Conservation (phyloP, 345 rosid genomes). For the Lepidium aucheri region DNA sequence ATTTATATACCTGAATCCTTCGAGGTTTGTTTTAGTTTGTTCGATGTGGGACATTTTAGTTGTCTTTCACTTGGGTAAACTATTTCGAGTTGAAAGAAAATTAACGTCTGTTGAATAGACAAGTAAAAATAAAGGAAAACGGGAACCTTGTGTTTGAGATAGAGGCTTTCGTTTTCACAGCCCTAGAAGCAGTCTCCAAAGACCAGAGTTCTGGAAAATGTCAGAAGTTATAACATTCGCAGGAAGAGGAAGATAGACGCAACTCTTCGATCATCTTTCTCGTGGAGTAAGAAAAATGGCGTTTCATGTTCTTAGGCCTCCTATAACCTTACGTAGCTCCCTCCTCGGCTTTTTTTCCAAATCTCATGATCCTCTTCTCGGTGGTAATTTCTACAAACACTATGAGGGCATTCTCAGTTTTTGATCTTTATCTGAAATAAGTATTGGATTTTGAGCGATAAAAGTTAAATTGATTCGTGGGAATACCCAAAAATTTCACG, state of each 20-base stretch:
- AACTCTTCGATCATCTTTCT: background rate
- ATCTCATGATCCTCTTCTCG: slow-evolving; percentile 23
- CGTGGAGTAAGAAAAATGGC: slow-evolving; percentile 31
- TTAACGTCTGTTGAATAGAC: background rate
- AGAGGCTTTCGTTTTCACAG: background rate
- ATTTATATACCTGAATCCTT: background rate
- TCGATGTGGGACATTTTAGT: background rate
- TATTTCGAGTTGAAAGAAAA: no score
- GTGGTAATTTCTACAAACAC: slow-evolving; percentile 36
- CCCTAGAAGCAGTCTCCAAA: background rate
- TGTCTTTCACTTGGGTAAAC: background rate
- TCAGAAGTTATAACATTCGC: background rate
- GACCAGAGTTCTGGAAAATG: background rate
- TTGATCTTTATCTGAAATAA: background rate
- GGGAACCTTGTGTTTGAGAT: background rate
- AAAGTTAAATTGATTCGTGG: background rate
- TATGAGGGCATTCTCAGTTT: background rate
- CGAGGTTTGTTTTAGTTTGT: no score
- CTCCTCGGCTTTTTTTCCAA: slow-evolving; percentile 27
- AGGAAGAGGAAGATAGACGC: background rate
- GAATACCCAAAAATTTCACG: background rate
- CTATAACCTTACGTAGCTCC: slow-evolving; percentile 29
- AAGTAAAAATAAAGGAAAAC: background rate
- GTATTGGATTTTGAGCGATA: background rate
- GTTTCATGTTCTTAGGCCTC: slow-evolving; percentile 34